A percentile compares a stretch with the other conserved stretches of the same genome.
These are phyloP conservation scores for Dictyostelium citrinum DNA, from an alignment of 78 protist species.

Conservation along the genomic window DNA sequence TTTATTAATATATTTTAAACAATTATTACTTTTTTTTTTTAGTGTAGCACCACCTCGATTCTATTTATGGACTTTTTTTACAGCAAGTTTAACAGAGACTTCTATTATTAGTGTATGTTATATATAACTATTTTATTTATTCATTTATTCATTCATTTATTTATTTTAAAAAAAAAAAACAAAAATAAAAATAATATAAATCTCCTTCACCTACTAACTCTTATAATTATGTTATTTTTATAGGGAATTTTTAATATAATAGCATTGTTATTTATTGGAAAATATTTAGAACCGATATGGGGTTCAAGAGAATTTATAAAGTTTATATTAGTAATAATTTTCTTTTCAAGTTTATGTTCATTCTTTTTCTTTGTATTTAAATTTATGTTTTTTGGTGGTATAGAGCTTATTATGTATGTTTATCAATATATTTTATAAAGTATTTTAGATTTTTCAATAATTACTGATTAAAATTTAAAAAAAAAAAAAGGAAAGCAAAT, in stretches of 20 bases:
- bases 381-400: background rate
- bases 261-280: constrained; percentile 6
- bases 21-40: background rate
- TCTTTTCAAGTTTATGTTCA: background rate
- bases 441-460: too few relatives aligned
- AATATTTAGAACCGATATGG: constrained; percentile 71
- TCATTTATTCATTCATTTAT: too few relatives aligned
- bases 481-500: background rate
- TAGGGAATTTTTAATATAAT: constrained; percentile 51
- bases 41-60: constrained; percentile 62
- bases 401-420: background rate
- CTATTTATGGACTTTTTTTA: constrained; percentile 59
- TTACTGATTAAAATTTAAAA: background rate
- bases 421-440: too few relatives aligned
- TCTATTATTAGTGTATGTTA: background rate
- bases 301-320: constrained; percentile 60
- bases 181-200: too few relatives aligned
- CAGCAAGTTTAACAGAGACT: constrained; percentile 48
- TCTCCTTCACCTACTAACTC: too few relatives aligned
- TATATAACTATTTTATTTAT: too few relatives aligned
- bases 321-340: constrained; percentile 19
- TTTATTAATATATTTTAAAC: too few relatives aligned
- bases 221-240: background rate
- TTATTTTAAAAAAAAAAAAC: too few relatives aligned
- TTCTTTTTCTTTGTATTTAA: constrained; percentile 31